These are phyloP conservation scores for Prototheca cutis DNA, from an alignment of 163 green algal species.

Conservation along the genomic window DNA sequence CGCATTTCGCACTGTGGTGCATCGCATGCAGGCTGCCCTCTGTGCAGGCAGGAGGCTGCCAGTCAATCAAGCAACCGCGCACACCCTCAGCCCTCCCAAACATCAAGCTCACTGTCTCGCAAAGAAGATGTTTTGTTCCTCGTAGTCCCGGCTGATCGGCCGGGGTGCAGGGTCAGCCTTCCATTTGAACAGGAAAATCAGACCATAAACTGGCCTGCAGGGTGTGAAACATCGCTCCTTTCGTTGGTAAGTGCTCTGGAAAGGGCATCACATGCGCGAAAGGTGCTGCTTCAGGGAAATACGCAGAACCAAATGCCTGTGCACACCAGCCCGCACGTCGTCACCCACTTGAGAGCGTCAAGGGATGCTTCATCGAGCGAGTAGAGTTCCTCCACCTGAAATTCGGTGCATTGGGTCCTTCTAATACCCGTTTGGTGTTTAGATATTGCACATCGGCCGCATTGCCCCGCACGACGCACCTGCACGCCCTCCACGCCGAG, in stretches of 20 bases:
- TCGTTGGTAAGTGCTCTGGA: no score
- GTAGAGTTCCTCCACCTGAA: conserved; percentile 84
- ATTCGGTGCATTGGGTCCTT: no score
- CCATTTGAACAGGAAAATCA: conserved; percentile 99
- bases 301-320: not conserved
- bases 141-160: conserved; percentile 27
- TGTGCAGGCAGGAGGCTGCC: no score
- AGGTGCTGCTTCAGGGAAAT: no score
- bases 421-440: no score
- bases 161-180: conserved; percentile 52
- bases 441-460: no score
- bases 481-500: conserved; percentile 84
- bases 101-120: conserved; percentile 55
- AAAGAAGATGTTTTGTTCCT: conserved; percentile 76
- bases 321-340: not conserved
- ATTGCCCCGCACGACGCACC: no score
- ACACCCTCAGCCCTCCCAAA: no score
- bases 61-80: no score
- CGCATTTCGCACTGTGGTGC: no score
- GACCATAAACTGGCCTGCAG: conserved; percentile 81
- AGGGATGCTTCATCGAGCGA: conserved; percentile 67
- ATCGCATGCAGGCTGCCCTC: no score
- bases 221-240: not conserved
- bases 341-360: conserved; percentile 37
- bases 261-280: no score